Evolutionary conservation across 495 filamentous ascomycete genomes (phyloP).

Genomic region (Hyaloscypha variabilis): DNA sequence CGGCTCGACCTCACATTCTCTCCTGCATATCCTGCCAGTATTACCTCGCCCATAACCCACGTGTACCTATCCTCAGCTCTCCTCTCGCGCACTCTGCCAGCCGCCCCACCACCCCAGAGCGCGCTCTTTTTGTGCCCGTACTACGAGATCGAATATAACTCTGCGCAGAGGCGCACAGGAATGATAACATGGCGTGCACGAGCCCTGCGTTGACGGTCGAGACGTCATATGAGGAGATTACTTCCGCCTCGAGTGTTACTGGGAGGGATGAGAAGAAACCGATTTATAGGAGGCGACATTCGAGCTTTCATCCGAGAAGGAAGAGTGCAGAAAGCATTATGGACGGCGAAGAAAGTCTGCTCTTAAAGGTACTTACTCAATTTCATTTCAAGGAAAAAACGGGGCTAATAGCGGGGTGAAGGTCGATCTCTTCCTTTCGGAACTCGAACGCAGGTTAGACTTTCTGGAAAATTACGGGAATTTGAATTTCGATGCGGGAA

Average conservation of each 20-base stretch:
- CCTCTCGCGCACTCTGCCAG: not conserved
- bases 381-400: not conserved
- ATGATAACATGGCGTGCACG: conserved; percentile 26
- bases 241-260: conserved; percentile 29
- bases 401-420: conserved; percentile 37
- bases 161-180: not conserved
- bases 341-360: conserved; percentile 64
- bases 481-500: conserved; percentile 76
- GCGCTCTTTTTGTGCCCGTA: not conserved
- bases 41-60: not conserved
- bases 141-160: not conserved
- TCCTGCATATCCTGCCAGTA: not conserved
- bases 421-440: conserved; percentile 88
- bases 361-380: conserved; percentile 55
- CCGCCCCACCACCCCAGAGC: not conserved
- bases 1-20: conserved; percentile 10
- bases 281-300: conserved; percentile 60
- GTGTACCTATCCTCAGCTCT: conserved; percentile 11
- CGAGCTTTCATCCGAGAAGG: conserved; percentile 60
- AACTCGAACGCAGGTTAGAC: conserved; percentile 83
- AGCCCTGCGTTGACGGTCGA: conserved; percentile 31
- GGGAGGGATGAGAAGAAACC: conserved; percentile 34
- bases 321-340: conserved; percentile 67
- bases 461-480: conserved; percentile 90
- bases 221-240: conserved; percentile 26